Base-by-base conservation (phyloP, 169 alveolate species). In the Plasmodium blacklocki region DNA sequence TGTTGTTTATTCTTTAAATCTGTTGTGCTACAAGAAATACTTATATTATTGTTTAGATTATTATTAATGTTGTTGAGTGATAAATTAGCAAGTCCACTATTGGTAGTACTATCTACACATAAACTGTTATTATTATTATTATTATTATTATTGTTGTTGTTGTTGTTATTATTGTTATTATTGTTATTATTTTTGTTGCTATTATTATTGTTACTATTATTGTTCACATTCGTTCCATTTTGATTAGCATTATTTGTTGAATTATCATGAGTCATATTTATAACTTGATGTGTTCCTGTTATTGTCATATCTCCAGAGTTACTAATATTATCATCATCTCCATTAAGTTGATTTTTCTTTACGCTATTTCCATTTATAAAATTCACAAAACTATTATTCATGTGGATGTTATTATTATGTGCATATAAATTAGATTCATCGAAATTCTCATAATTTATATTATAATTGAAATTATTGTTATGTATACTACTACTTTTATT, bases 1-100 rank as follows among this genome's bases (percentile, higher is more conserved):
- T 83, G 91, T 19, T 68, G 72, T 15, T 83, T 83, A 70, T 70
- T 83, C 39, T 78, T 78, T 66, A 78, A 64, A n/a, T 78, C 89
- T 49, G 66, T 52, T 4, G 88, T 45, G 0, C 43, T 45, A 59
- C 89, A 59, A 8, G 89, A 54, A 19, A 78, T 78, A 54, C 18
- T 66, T 54, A 78, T 19, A 26, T 54, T 78, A 0, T 78, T 75
- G 74, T 74, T 74, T 1, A 74, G 32, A 15, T 62, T 73, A 23
- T 52, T 52, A 43, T 50, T 78, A 58, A 78, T 21, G 43, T 78
- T 66, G 47, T 39, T 78, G 12, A 78, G 21, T 7, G 89, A 78
- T 52, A 78, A 70, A 59, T 78, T 78, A 59, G 29, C 67, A 49
- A 78, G 26, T 49, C 70, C 89, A 21, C 39, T 78, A 58, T 78